A percentile compares a stretch with the other conserved stretches of the same genome.
phyloP scores from a whole-genome alignment of 176 grass and related monocot genomes.

The maize (Zea mays) region Zm-B73-REFERENCE-NAM-5.0 NC_050104.1:105802501-105803000 shows the following conservation, averaged over 20 bases:
- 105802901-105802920: no score
- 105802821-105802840: background rate
- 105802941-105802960: no score
- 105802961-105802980: no score
- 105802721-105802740: no score
- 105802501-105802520: slow-evolving; percentile 72
- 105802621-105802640: background rate
- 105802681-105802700: background rate
- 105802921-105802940: no score
- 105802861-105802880: no score
- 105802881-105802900: no score
- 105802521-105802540: slow-evolving; percentile 79
- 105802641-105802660: slow-evolving; percentile 3
- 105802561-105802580: background rate
- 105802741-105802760: background rate
- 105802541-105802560: slow-evolving; percentile 43
- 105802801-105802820: background rate
- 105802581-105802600: slow-evolving; percentile 21
- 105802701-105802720: no score
- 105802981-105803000: no score
- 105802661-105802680: background rate
- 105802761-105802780: background rate
- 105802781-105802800: background rate
- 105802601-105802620: background rate
- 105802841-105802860: no score